A percentile compares a stretch with the other conserved stretches of the same genome.
These are phyloP conservation scores for Boletus coffeatus DNA, from an alignment of 1,284 basidiomycete species.

Conservation along the genomic window DNA sequence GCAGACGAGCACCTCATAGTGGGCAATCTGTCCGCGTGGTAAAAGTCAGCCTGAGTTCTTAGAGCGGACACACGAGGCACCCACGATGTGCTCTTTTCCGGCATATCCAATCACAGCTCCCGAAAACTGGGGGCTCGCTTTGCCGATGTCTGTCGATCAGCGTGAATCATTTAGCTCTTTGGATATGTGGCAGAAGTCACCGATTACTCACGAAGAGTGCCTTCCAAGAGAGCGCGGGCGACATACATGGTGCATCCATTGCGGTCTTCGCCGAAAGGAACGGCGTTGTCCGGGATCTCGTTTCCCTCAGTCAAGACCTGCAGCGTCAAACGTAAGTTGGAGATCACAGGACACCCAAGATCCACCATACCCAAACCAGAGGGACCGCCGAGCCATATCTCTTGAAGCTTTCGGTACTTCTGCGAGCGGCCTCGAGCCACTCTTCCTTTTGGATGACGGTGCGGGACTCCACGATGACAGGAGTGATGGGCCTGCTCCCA, in stretches of 20 bases:
- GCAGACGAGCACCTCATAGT: conserved; percentile 30
- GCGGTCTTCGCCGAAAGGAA: conserved; percentile 31
- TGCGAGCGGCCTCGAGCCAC: conserved; percentile 27
- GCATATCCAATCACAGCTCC: conserved; percentile 28
- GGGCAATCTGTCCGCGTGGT: conserved; percentile 14
- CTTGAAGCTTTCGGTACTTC: conserved; percentile 29
- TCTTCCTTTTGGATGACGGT: conserved; percentile 23
- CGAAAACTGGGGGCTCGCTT: conserved; percentile 24
- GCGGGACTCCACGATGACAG: conserved; percentile 14
- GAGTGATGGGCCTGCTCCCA: conserved; percentile 18
- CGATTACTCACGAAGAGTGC: conserved; percentile 25
- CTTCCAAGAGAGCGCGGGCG: conserved; percentile 30
- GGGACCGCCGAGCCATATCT: conserved; percentile 26
- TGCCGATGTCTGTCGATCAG: conserved; percentile 24
- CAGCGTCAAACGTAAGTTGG: background rate
- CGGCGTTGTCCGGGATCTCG: conserved; percentile 28
- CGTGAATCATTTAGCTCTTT: background rate
- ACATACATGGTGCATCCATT: conserved; percentile 26
- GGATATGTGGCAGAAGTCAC: background rate
- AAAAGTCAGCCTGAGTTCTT: background rate
- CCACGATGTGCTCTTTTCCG: conserved; percentile 27
- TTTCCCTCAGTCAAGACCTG: conserved; percentile 29
- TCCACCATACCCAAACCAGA: conserved; percentile 27
- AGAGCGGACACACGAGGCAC: background rate
- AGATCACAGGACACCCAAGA: background rate